Evolutionary conservation across 2,329 filamentous ascomycete species (phyloP).

Genomic region (Trichophyton verrucosum): DNA sequence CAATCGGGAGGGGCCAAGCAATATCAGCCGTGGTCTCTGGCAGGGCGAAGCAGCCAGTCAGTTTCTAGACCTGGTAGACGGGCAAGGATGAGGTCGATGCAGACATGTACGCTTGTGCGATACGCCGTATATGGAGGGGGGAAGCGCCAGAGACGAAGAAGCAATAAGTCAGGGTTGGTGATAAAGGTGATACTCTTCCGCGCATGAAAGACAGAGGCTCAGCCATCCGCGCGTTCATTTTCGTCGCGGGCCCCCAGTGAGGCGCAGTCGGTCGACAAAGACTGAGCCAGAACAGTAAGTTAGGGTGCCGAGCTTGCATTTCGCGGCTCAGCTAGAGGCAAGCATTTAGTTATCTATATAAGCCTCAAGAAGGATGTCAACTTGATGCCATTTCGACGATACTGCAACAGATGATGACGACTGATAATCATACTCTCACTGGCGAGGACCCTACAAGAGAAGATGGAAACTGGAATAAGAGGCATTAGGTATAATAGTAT

Average conservation of each 20-base stretch:
- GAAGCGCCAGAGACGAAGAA: too few relatives aligned
- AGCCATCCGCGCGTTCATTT: background rate
- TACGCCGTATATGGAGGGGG: too few relatives aligned
- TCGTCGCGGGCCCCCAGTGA: background rate
- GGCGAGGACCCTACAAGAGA: background rate
- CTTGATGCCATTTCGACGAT: too few relatives aligned
- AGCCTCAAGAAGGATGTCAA: too few relatives aligned
- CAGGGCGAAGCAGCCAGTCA: background rate
- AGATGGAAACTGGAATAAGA: background rate
- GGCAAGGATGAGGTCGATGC: background rate
- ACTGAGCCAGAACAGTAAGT: background rate
- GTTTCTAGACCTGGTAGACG: background rate
- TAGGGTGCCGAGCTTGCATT: background rate
- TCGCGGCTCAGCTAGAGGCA: background rate
- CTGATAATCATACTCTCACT: too few relatives aligned
- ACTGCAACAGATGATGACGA: too few relatives aligned
- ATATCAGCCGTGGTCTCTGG: background rate
- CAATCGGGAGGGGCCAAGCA: background rate
- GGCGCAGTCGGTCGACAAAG: background rate
- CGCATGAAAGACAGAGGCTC: background rate
- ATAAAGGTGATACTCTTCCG: background rate
- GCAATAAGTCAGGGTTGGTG: too few relatives aligned
- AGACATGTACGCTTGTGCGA: background rate
- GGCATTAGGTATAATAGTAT: background rate
- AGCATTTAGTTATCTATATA: too few relatives aligned